Base-by-base conservation (phyloP, 768 basidiomycete genomes). In the Phlegmacium glaucopus region DNA sequence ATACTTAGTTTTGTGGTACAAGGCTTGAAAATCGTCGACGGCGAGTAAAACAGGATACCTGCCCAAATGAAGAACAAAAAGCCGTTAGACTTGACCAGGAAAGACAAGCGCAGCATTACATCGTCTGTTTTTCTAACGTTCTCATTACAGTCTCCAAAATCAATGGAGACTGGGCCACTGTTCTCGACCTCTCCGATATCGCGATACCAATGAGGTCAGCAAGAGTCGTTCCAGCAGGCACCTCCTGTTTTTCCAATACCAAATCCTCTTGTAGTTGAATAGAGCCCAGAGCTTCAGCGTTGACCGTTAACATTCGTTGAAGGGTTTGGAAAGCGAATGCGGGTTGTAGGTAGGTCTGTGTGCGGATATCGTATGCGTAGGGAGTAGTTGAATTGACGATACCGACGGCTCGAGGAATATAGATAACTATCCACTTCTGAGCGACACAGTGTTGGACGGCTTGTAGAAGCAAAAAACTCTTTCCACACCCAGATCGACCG, bases 11-110 rank as follows among this genome's bases (percentile, higher is more conserved):
- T 72, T 68, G 59, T 78, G 72, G 58, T 89, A 92, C 18, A 96
- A 64, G 0, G 90, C 76, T 62, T 95, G 94, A 62, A 90, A 82
- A 56, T 95, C 93, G 54, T 96, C 94, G 1, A 94, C 72, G 0
- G 92, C 93, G 26, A 94, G 68, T 6, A 96, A 61, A 2, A 95
- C 86, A 0, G 91, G 91, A 57, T 74, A 70, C 37, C 90, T 93
- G 49, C 9, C 42, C 16, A 18, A 13, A 25, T 54, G 15, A n/a
- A n/a, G 44, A 45, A 39, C 8, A 6, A 9, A 18, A 12, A 18
- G 2, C 22, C 5, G 22, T 22, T 22, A 22, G 4, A 13, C 16
- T 11, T 38, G 6, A 18, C 5, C 12, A 2, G 37, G 15, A 15
- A 45, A 3, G 11, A 35, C 17, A 44, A 27, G 36, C 11, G 11